Evolutionary conservation across 352 stramenopile genomes (phyloP).

Genomic region (Phytophthora boehmeriae): DNA sequence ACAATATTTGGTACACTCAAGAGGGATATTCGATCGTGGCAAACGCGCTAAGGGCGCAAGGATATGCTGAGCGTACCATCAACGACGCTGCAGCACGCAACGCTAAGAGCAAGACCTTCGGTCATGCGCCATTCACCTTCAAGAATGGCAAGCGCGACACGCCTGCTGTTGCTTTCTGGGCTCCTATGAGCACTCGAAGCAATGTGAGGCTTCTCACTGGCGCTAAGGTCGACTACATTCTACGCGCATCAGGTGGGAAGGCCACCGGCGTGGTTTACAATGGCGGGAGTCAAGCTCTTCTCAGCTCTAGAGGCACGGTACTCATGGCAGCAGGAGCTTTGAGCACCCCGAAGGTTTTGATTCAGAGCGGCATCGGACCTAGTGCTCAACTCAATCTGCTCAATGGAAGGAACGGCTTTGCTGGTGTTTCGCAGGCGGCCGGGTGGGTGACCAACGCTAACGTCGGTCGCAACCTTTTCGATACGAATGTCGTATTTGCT

Average conservation of each 20-base stretch:
- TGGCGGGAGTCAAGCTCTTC: conserved; percentile 27
- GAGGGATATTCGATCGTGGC: conserved; percentile 56
- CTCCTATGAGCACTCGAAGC: conserved; percentile 38
- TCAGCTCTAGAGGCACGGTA: conserved; percentile 52
- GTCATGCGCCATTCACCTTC: conserved; percentile 56
- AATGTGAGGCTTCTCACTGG: conserved; percentile 58
- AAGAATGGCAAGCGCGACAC: conserved; percentile 59
- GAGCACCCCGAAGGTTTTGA: conserved; percentile 79
- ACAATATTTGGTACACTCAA: conserved; percentile 57
- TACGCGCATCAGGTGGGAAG: conserved; percentile 37
- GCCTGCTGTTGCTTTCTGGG: conserved; percentile 54
- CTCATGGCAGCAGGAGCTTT: conserved; percentile 73
- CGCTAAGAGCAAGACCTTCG: conserved; percentile 56
- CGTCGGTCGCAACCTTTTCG: conserved; percentile 59
- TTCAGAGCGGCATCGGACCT: conserved; percentile 76
- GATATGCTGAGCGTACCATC: conserved; percentile 46
- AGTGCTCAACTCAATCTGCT: conserved; percentile 52
- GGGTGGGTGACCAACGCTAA: conserved; percentile 56
- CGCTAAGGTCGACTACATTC: conserved; percentile 54
- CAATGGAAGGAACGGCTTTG: conserved; percentile 42
- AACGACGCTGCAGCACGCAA: conserved; percentile 57
- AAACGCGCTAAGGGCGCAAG: conserved; percentile 30
- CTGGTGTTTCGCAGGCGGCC: conserved; percentile 36
- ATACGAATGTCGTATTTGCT: conserved; percentile 54
- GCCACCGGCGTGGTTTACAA: conserved; percentile 60